phyloP scores from a whole-genome alignment of 805 yeast species.

The Yamadazyma philogaea region DNA sequence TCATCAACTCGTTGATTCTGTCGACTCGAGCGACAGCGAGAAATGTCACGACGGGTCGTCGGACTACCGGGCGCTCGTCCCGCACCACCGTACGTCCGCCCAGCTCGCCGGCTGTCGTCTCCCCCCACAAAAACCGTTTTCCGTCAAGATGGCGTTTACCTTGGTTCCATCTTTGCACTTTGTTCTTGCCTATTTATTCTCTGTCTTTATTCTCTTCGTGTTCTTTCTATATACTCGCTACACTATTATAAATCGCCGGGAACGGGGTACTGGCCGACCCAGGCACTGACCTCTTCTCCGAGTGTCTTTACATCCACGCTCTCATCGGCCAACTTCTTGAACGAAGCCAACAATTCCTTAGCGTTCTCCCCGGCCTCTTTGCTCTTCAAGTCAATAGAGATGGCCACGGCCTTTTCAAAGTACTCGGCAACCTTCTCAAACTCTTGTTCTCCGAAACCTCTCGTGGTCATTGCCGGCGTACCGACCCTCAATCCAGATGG shows the following conservation, averaged over 20 bases:
- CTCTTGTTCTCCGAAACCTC: constrained; percentile 90
- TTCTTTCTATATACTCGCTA: background rate
- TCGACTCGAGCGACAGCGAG: background rate
- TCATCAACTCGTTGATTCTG: background rate
- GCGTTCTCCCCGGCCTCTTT: constrained; percentile 56
- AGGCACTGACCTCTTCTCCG: constrained; percentile 62
- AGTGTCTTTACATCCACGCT: constrained; percentile 50
- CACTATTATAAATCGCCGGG: constrained; percentile 68
- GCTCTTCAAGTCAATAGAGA: constrained; percentile 63
- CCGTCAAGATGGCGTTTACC: too few relatives aligned
- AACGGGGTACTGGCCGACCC: constrained; percentile 78
- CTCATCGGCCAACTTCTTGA: constrained; percentile 68
- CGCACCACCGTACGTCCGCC: too few relatives aligned
- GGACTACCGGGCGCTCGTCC: too few relatives aligned
- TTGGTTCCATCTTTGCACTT: too few relatives aligned
- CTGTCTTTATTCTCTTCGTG: background rate
- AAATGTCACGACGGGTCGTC: too few relatives aligned
- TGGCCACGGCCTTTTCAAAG: constrained; percentile 75
- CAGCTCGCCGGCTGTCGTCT: too few relatives aligned
- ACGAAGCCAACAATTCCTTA: constrained; percentile 58
- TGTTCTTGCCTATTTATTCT: too few relatives aligned
- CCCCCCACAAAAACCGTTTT: too few relatives aligned
- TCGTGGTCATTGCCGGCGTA: constrained; percentile 97
- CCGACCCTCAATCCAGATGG: constrained; percentile 98
- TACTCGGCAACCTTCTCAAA: constrained; percentile 75